Evolutionary conservation across 495 filamentous ascomycete genomes (phyloP), one percentile per base, ranked within the genome.

Genomic region (Annulohypoxylon nitens): DNA sequence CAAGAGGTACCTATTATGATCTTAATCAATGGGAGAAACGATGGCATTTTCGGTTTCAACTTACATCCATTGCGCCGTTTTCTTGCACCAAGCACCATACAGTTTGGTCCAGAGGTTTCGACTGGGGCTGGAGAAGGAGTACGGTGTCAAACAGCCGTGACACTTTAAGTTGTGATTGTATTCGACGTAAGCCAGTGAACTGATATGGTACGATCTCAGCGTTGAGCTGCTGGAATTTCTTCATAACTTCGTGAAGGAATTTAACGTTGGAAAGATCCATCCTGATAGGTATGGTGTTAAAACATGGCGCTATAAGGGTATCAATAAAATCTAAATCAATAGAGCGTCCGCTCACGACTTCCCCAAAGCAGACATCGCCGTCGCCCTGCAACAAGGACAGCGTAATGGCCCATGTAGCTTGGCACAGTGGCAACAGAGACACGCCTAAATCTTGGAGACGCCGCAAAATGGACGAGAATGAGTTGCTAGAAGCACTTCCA

Each of bases 211-310:
- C 70, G 8, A 88, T 80, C 10, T 88, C 81, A 2, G 84, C 79
- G 73, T 91, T 93, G 41, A 87, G 71, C 0, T 68, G 75, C 34
- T 93, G 89, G 6, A 92, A 83, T 1, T 77, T 75, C 34, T 83
- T 83, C 66, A 85, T 81, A 14, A 92, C 70, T 8, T 89, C 86
- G n/a, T 81, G 55, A 61, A 89, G 89, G 14, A 77, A 69, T 58
- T 84, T 64, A 57, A 76, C 23, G 50, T 63, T 10, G 60, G 80
- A 75, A n/a, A 90, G 58, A 33, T 87, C 76, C 60, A 91, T 78
- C 18, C 94, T 86, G n/a, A 93, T 80, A 0, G 95, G 93, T 20
- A 97, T 83, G 0, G 95, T 97, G 68, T 95, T 97, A 81, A 97
- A 96, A 76, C 93, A 93, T 1, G 95, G 95, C 1, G 92, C 90